phyloP scores from a whole-genome alignment of 345 rosid species.

The Laguncularia racemosa region DNA sequence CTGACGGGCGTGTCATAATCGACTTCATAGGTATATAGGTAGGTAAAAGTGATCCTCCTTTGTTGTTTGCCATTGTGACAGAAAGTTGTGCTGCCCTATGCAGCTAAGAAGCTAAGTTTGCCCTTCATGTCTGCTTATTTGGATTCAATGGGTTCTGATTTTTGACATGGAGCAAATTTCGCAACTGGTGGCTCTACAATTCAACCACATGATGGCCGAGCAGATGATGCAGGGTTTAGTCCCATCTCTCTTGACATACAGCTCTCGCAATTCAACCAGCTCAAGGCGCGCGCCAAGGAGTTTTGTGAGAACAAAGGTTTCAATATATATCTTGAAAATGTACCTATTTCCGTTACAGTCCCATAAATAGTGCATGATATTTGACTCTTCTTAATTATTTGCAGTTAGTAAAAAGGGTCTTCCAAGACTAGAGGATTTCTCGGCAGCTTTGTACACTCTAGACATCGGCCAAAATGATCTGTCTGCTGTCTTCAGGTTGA shows the following conservation, averaged over 20 bases:
- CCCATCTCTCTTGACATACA: slow-evolving; percentile 65
- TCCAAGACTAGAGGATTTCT: slow-evolving; percentile 10
- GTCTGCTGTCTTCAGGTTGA: neutral
- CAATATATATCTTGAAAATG: too few species aligned
- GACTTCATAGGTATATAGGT: slow-evolving; percentile 52
- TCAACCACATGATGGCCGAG: neutral
- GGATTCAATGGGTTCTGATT: slow-evolving; percentile 58
- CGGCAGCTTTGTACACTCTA: slow-evolving; percentile 9
- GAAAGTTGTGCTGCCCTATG: neutral
- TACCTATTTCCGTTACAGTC: too few species aligned
- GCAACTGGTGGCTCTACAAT: slow-evolving; percentile 81
- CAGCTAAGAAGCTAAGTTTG: slow-evolving; percentile 44
- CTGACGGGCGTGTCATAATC: slow-evolving; percentile 65
- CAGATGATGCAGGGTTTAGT: slow-evolving; percentile 42
- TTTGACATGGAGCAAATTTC: slow-evolving; percentile 63
- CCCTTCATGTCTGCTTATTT: slow-evolving; percentile 58
- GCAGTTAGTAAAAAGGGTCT: slow-evolving; percentile 3
- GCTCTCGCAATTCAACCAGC: neutral
- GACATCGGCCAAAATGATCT: slow-evolving; percentile 19
- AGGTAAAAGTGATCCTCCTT: neutral
- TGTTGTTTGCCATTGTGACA: neutral
- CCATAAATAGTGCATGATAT: neutral
- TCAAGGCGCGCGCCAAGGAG: too few species aligned
- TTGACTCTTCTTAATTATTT: neutral
- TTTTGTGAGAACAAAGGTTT: too few species aligned